Conservation (phyloP, 2,329 filamentous ascomycete genomes). For the Talaromyces piceae region DNA sequence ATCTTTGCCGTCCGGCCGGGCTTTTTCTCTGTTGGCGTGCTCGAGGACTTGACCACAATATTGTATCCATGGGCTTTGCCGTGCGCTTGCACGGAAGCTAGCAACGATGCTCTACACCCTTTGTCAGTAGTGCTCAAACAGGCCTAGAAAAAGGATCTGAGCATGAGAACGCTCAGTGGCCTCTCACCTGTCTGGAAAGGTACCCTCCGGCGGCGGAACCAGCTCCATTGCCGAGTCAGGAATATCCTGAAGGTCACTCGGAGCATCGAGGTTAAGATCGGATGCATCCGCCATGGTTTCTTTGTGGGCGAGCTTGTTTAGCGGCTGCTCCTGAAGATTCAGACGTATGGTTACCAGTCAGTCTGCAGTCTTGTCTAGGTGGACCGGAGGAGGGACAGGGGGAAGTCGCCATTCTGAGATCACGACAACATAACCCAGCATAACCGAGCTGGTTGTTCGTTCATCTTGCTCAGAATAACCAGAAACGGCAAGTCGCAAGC, state of each 20-base stretch:
- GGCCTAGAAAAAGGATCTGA: not conserved
- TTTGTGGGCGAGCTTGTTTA: conserved; percentile 14
- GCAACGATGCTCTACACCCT: conserved; percentile 25
- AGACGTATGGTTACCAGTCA: conserved; percentile 6
- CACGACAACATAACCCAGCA: not conserved
- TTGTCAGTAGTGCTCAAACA: not conserved
- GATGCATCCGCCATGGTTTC: conserved; percentile 38
- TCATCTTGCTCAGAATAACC: conserved; percentile 7
- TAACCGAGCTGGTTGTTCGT: no score
- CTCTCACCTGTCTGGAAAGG: conserved; percentile 36
- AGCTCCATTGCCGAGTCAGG: conserved; percentile 37
- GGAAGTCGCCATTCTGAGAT: not conserved
- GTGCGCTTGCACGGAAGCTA: conserved; percentile 35
- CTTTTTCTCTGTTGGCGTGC: conserved; percentile 39
- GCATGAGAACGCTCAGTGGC: no score
- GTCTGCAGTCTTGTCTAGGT: not conserved
- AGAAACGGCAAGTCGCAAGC: conserved; percentile 13
- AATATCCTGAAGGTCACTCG: conserved; percentile 40
- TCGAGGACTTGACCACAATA: conserved; percentile 40
- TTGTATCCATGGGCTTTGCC: conserved; percentile 39
- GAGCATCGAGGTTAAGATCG: conserved; percentile 38
- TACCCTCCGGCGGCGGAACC: conserved; percentile 36
- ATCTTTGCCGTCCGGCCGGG: conserved; percentile 38
- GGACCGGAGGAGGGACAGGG: no score
- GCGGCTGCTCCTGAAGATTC: not conserved